Evolutionary conservation across 2,329 filamentous ascomycete species (phyloP), one percentile per base, ranked within the genome.

Genomic region (Lomentospora prolificans): DNA sequence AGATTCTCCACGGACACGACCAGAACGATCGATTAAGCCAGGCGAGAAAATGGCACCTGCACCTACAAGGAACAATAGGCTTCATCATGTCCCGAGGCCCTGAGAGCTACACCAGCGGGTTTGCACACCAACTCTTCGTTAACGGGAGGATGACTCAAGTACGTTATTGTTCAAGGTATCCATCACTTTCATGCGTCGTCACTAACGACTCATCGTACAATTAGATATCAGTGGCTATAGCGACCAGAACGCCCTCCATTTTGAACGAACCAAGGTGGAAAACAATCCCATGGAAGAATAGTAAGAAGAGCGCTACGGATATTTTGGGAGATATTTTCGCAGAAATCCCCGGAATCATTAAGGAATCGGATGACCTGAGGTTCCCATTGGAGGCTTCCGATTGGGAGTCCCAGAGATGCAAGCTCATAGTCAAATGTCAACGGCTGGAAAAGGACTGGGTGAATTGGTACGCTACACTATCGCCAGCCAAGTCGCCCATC

Each of bases 241-340:
- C 10, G 12, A 41, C 10, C 22, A 9, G 51, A 2, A 41, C 48
- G 25, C 59, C 60, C 12, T 61, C 57, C 27, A 52, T 60, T 19
- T 57, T 69, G 2, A 63, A 64, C 51, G 58, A 58, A 1, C 61
- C 60, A 0, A 62, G 63, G 30, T 69, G 66, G 66, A 64, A 64
- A 30, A 65, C 58, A 4, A 53, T 66, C 10, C 66, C 66, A 0
- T 69, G 65, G 65, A 58, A 59, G 50, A 53, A 57, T 5, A 58
- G 59, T 4, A 61, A 64, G 0, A 67, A 65, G 22, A 58, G 62
- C 7, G 50, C 58, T 4, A 62, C 61, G 19, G 65, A 69, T 25
- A 56, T 63, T 7, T 53, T 67, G 4, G 56, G 60, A 3, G 66
- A 66, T n/a, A 58, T 66, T 2, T 55, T 67, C 3, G 62, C 62